These are phyloP conservation scores for Phialophora tarda DNA, from an alignment of 2,329 filamentous ascomycete genomes.

Conservation along the genomic window DNA sequence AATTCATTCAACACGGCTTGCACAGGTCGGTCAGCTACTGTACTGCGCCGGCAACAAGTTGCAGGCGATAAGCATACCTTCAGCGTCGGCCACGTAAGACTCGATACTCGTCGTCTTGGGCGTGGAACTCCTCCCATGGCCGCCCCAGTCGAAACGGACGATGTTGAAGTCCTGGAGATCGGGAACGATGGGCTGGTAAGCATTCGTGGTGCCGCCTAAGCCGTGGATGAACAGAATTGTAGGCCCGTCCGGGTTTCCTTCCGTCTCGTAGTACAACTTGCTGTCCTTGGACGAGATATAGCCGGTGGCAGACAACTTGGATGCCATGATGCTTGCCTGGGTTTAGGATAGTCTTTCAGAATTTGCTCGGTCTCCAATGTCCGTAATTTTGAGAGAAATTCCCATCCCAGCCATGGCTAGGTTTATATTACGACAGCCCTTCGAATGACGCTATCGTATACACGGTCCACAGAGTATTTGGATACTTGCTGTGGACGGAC, in stretches of 20 bases:
- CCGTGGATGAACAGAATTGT: conserved; percentile 59
- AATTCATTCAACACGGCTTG: conserved; percentile 19
- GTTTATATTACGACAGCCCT: background rate
- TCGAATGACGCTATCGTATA: background rate
- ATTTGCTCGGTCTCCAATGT: background rate
- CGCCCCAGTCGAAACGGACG: conserved; percentile 61
- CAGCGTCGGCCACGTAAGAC: conserved; percentile 21
- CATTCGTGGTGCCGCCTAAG: conserved; percentile 55
- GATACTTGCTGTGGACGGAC: conserved; percentile 1
- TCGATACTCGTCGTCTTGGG: conserved; percentile 43
- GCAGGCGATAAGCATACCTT: conserved; percentile 4
- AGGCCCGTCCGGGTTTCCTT: conserved; percentile 17
- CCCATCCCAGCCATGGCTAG: background rate
- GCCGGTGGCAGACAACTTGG: conserved; percentile 16
- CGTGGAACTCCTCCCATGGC: conserved; percentile 61
- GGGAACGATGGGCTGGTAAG: conserved; percentile 54
- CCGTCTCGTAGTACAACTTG: conserved; percentile 21
- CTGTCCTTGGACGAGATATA: conserved; percentile 14
- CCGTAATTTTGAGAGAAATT: background rate
- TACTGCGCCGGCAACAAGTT: background rate
- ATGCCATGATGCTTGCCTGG: conserved; percentile 10
- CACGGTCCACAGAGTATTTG: background rate
- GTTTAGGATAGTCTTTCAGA: background rate
- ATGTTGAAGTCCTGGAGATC: conserved; percentile 44
- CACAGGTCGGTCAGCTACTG: background rate